These are phyloP conservation scores for Tolypocladium nubicola DNA, from an alignment of 2,329 filamentous ascomycete genomes.

Conservation along the genomic window DNA sequence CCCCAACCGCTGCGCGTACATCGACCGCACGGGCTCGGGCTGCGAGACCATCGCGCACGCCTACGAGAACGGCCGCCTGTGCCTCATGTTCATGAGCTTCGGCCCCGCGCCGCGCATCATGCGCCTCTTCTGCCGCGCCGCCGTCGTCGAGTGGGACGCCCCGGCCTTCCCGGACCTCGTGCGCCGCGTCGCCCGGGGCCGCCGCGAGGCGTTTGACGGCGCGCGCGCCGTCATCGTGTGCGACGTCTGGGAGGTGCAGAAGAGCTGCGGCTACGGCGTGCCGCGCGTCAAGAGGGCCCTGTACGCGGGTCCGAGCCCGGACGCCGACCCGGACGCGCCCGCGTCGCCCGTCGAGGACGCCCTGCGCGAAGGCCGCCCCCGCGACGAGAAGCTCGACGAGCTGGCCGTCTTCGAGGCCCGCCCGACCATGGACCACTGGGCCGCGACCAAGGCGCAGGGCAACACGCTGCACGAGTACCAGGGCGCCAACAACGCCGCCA, in stretches of 20 bases:
- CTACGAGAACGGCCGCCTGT: slow-evolving; percentile 67
- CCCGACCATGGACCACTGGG: slow-evolving; percentile 43
- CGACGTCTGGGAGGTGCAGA: slow-evolving; percentile 56
- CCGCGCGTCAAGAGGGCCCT: slow-evolving; percentile 36
- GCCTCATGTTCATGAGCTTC: slow-evolving; percentile 64
- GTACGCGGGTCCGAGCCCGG: slow-evolving; percentile 13
- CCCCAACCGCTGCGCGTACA: slow-evolving; percentile 52
- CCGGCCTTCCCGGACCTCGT: slow-evolving; percentile 38
- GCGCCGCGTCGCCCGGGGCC: slow-evolving; percentile 26
- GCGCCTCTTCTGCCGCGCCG: slow-evolving; percentile 50
- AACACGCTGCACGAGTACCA: slow-evolving; percentile 46
- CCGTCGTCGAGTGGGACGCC: slow-evolving; percentile 49
- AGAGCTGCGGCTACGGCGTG: slow-evolving; percentile 56
- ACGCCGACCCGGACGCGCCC: slow-evolving; percentile 6
- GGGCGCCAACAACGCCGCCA: slow-evolving; percentile 39
- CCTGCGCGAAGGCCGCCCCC: slow-evolving; percentile 12
- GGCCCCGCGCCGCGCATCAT: slow-evolving; percentile 48
- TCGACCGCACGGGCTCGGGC: slow-evolving; percentile 66
- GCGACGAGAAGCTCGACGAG: slow-evolving; percentile 19
- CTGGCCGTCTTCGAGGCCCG: slow-evolving; percentile 39
- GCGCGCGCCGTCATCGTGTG: slow-evolving; percentile 51
- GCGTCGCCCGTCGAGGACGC: slow-evolving; percentile 12
- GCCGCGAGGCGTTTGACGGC: slow-evolving; percentile 28
- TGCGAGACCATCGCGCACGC: slow-evolving; percentile 67
- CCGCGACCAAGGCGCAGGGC: slow-evolving; percentile 34